Conservation (phyloP, 495 filamentous ascomycete genomes). For the Cryomyces minteri region DNA sequence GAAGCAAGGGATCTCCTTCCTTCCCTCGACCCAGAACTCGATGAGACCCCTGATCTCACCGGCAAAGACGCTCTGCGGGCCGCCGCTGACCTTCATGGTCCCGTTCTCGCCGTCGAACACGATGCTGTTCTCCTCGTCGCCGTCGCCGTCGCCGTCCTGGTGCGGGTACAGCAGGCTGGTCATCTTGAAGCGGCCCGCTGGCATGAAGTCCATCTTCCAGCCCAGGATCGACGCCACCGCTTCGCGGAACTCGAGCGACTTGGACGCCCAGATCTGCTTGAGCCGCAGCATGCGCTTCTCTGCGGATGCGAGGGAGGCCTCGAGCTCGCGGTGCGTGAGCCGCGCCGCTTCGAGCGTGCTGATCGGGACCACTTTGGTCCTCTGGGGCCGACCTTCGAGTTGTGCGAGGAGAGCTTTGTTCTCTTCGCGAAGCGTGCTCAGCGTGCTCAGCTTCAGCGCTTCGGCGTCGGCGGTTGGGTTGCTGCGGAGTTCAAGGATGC, state of each 20-base stretch:
- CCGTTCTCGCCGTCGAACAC: conserved; percentile 92
- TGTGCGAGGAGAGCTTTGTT: conserved; percentile 67
- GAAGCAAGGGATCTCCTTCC: conserved; percentile 82
- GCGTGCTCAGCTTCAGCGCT: conserved; percentile 60
- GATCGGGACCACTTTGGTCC: conserved; percentile 43
- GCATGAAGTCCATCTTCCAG: conserved; percentile 84
- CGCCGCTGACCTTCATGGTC: conserved; percentile 93
- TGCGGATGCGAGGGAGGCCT: conserved; percentile 54
- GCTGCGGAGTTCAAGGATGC: conserved; percentile 67
- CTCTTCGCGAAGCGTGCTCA: conserved; percentile 58
- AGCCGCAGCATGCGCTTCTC: conserved; percentile 73
- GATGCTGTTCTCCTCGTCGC: conserved; percentile 68
- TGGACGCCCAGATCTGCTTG: conserved; percentile 76
- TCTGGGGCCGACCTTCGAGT: conserved; percentile 26
- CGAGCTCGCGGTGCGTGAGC: conserved; percentile 51
- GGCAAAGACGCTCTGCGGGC: conserved; percentile 72
- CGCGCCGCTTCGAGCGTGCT: conserved; percentile 55
- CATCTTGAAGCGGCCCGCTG: conserved; percentile 77
- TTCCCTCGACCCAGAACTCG: conserved; percentile 83
- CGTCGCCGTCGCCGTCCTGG: conserved; percentile 21
- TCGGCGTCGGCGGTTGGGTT: conserved; percentile 79
- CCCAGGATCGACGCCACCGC: conserved; percentile 76
- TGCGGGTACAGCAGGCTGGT: conserved; percentile 59
- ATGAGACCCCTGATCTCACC: conserved; percentile 64
- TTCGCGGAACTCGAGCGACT: conserved; percentile 83